Base-by-base conservation (phyloP, 495 filamentous ascomycete genomes). In the Aspergillus nanangensis region DNA sequence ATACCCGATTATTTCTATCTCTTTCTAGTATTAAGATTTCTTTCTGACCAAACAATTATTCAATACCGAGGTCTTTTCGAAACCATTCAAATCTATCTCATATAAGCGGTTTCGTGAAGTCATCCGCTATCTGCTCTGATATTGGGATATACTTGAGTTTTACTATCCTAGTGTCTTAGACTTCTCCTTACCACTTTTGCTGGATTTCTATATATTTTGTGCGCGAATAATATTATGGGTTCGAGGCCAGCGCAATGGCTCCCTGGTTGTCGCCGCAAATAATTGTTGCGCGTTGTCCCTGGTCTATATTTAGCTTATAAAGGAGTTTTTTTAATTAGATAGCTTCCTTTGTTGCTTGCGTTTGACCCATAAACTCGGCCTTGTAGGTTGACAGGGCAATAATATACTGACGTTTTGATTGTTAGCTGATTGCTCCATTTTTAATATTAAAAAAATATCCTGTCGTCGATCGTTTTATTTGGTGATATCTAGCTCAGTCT, bases 361-460 rank as follows among this genome's bases (percentile, higher is more conserved):
- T 67, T 20, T 54, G 35, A 20, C 40, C 62, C 5, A 72, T 52
- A 44, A 62, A 75, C 49, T 72, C 66, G 8, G 67, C 67, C 55
- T 74, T 60, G 29, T 47, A 63, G 32, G 50, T 63, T 14, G 61
- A 72, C 1, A 66, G 21, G 20, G 66, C 56, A 23, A 72, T 58
- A 21, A 55, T 48, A 7, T 4, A 23, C 44, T 72, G 66, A 32
- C 56, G 50, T 44, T 72, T 70, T 11, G 52, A 66, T 45, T 51
- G 38, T 67, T 58, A 75, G 23, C 51, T 55, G 23, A 74, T 66
- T 44, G 67, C 44, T 39, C 52, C 57, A 41, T 57, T 61, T 5
- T 45, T 52, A 14, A 72, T 47, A 14, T 56, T 63, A 38, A 72
- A 67, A 2, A 71, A 34, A 49, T 67, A 71, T 20, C 69, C 62